Base-by-base conservation (phyloP, 768 basidiomycete genomes). In the Heimioporus sp. region DNA sequence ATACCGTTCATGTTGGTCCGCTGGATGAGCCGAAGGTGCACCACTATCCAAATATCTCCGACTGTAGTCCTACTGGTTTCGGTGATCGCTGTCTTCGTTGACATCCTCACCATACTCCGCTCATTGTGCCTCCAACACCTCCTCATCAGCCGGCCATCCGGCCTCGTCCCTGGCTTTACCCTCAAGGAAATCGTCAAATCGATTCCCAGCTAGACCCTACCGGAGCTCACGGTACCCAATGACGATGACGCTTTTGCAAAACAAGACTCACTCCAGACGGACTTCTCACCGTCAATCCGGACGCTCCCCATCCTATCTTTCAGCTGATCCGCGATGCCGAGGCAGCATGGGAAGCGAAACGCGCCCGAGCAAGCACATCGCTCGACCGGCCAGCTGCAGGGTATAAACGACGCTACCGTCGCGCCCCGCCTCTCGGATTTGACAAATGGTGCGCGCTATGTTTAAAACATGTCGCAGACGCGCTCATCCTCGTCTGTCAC, bases 221-320 rank as follows among this genome's bases (percentile, higher is more conserved):
- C 35, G 15, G 11, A 35, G 35, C 24, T 28, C 24, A 4, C 35
- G 12, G 11, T 1, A 13, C 21, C 11, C 17, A 15, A 3, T 13
- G 5, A 41, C 7, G 13, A 16, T 13, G 21, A 28, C 24, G 24
- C 24, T 2, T 51, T 60, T 4, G 60, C 43, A 10, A 17, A 32
- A 15, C 72, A 74, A 52, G 43, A 1, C 51, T 61, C 34, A 53
- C 61, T 2, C 16, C 53, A 1, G 64, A 70, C 28, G 73, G 73
- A 1, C 51, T 71, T 20, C 59, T 75, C 10, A 40, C 65, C 21
- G 70, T 72, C 52, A 69, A 75, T 43, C 65, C 65, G 0, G 41
- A 65, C 6, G 73, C 69, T 1, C 57, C 66, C 2, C 76, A 80
- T 55, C 78, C 78, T 0, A 73, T 80, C 19, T 69, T 70, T 43